Conservation (phyloP, 805 yeast species). For the Sugiyamaella smithiae region DNA sequence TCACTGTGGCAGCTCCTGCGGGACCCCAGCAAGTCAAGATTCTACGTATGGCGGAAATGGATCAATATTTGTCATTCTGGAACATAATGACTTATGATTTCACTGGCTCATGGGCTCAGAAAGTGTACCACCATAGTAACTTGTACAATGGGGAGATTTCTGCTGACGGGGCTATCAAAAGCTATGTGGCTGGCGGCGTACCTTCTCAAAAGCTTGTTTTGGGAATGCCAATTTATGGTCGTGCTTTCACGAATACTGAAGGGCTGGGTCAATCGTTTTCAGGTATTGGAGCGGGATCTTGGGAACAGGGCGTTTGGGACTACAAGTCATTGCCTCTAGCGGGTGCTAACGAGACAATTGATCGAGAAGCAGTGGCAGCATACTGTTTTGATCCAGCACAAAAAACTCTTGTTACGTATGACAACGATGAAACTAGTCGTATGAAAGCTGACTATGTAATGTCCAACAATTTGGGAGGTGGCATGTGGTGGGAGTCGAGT, state of each 20-base stretch:
- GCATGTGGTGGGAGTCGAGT: conserved; percentile 92
- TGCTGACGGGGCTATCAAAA: conserved; percentile 48
- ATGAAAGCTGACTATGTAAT: conserved; percentile 60
- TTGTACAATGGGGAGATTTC: conserved; percentile 49
- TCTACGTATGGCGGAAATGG: conserved; percentile 54
- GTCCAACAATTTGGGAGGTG: conserved; percentile 63
- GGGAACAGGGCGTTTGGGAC: conserved; percentile 52
- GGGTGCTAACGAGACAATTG: conserved; percentile 48
- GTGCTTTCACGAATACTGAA: conserved; percentile 45
- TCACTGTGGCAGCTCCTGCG: conserved; percentile 80
- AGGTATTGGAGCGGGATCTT: conserved; percentile 42
- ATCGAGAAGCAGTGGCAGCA: conserved; percentile 52
- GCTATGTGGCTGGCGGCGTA: conserved; percentile 45
- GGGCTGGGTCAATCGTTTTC: conserved; percentile 44
- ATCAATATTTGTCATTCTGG: conserved; percentile 61
- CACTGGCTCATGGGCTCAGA: conserved; percentile 69
- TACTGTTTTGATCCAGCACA: conserved; percentile 44
- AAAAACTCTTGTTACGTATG: conserved; percentile 57
- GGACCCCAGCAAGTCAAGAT: conserved; percentile 44
- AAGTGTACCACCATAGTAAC: conserved; percentile 69
- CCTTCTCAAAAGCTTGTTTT: conserved; percentile 53
- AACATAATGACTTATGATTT: conserved; percentile 92
- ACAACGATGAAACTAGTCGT: conserved; percentile 51
- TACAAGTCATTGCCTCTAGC: conserved; percentile 54
- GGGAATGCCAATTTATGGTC: conserved; percentile 89